Evolutionary conservation across 1,284 basidiomycete genomes (phyloP).

Genomic region (Trichosporon sp.): DNA sequence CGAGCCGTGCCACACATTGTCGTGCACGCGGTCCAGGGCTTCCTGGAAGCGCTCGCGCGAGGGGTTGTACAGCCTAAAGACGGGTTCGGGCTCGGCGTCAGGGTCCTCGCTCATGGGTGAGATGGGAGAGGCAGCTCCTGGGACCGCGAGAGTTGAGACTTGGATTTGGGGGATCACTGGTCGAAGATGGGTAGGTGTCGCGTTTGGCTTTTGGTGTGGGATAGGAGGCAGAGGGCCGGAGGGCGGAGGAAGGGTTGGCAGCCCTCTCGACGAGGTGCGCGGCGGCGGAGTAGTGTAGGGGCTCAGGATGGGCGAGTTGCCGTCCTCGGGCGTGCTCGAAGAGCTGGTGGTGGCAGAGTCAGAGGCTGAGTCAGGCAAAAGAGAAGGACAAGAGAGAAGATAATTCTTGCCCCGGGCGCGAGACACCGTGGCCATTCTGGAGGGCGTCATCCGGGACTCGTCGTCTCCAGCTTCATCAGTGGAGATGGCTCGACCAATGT

Average conservation of each 20-base stretch:
- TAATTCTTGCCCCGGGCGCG: background rate
- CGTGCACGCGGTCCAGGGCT: background rate
- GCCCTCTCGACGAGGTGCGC: background rate
- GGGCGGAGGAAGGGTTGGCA: background rate
- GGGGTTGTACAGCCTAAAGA: background rate
- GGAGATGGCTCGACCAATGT: background rate
- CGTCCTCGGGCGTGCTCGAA: background rate
- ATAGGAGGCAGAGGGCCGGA: background rate
- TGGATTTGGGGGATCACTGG: background rate
- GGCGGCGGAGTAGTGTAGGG: background rate
- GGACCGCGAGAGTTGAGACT: background rate
- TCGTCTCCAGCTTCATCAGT: background rate
- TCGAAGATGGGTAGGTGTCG: background rate
- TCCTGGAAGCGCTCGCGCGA: background rate
- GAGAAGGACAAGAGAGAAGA: background rate
- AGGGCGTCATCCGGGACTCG: background rate
- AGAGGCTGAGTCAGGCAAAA: background rate
- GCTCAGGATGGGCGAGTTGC: background rate
- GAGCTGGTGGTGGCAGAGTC: background rate
- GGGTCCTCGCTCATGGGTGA: no score
- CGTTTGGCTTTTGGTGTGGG: background rate
- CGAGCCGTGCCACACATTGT: background rate
- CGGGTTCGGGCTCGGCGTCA: background rate
- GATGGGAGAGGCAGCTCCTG: background rate
- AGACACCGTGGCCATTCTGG: background rate